A percentile compares a stretch with the other conserved stretches of the same genome.
Evolutionary conservation across 768 basidiomycete species (phyloP).

Genomic region (Boletus subcaerulescens): DNA sequence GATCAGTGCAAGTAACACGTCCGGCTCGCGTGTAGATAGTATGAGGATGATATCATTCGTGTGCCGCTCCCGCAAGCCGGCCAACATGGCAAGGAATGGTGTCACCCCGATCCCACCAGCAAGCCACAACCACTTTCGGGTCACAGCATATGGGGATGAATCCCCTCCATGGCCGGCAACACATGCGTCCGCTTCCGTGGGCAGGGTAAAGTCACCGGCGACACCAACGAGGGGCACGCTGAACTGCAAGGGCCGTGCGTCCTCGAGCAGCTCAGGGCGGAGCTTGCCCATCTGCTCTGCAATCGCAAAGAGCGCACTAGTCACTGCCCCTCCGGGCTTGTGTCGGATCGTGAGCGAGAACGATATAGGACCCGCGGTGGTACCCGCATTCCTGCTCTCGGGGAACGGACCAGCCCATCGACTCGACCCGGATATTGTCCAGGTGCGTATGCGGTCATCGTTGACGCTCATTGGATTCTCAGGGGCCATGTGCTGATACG

Average conservation of each 20-base stretch:
- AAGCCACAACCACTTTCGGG: conserved; percentile 45
- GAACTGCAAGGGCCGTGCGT: conserved; percentile 39
- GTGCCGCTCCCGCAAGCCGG: conserved; percentile 4
- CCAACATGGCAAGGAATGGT: conserved; percentile 60
- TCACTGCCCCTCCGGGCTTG: conserved; percentile 53
- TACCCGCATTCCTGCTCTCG: not conserved
- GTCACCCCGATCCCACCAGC: conserved; percentile 68
- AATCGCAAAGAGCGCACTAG: conserved; percentile 51
- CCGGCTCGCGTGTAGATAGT: conserved; percentile 54
- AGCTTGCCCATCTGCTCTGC: conserved; percentile 39
- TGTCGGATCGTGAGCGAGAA: conserved; percentile 55
- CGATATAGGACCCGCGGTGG: not conserved
- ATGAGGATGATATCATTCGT: conserved; percentile 42
- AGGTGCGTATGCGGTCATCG: conserved; percentile 64
- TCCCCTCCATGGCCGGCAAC: not conserved
- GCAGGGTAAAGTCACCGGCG: conserved; percentile 49
- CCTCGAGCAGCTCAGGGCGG: conserved; percentile 41
- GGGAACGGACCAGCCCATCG: conserved; percentile 9
- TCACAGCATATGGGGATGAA: not conserved
- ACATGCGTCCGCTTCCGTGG: not conserved
- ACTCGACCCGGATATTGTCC: conserved; percentile 50
- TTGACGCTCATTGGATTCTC: conserved; percentile 50
- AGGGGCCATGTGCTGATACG: conserved; percentile 56
- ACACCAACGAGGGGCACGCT: conserved; percentile 48
- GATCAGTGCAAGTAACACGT: conserved; percentile 44